Evolutionary conservation across 164 flowering plant genomes (phyloP), one percentile per base, ranked within the genome.

Genomic region (Cinnamomum chago): DNA sequence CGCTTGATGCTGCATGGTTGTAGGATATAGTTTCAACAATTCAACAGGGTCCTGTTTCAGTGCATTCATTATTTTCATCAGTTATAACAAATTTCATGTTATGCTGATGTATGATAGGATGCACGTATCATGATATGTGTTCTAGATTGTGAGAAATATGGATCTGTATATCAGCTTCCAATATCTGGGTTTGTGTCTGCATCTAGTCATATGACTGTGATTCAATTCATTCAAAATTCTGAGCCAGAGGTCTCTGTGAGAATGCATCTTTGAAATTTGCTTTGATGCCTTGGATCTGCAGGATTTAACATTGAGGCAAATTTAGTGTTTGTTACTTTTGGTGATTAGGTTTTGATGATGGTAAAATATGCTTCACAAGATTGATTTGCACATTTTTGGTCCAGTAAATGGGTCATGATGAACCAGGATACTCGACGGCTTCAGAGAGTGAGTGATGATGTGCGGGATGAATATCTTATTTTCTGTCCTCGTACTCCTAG

Each of bases 401-500:
- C 79, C 90, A 92, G 97, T 80, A 92, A 92, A 82, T 92, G 97
- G 97, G 91, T 92, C 80, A 89, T 88, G 97, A 92, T 92, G 97
- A 90, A 89, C 80, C 87, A 83, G 75, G 86, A 88, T 50, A 94
- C 95, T 3, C 86, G 98, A 79, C 85, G 95, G 66, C 90, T 94
- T 27, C 96, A 94, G 83, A 94, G 92, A 85, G 96, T 92, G 71
- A 82, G 71, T 76, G 97, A 91, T 80, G 97, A 92, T 22, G 90
- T 91, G 50, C 88, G 90, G n/a, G 94, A 91, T 24, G 99, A 95
- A 82, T 81, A 81, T 80, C 75, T 88, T 62, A 66, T 85, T 72
- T 88, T 50, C 73, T 92, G 90, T 75, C 98, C 99, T 24, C 84
- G 76, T 78, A 82, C 83, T 74, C 96, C 74, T 62, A 83, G 98